Evolutionary conservation across 805 yeast species (phyloP).

Genomic region (Monosporozyma solicola): DNA sequence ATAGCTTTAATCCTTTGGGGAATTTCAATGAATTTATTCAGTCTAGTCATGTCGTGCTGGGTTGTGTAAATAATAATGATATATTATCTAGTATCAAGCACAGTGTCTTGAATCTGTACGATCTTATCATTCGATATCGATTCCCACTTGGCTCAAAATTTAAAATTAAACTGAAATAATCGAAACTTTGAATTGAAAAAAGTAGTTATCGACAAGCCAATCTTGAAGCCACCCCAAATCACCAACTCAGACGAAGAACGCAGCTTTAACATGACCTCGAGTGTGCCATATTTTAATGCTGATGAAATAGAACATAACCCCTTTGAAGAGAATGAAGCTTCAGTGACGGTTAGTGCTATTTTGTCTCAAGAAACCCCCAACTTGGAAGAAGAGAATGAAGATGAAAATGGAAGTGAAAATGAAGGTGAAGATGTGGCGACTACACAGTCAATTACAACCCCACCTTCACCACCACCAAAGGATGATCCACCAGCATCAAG

Average conservation of each 20-base stretch:
- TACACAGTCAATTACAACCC: not conserved
- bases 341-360: not conserved
- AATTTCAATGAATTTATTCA: slow-evolving; percentile 2
- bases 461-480: not conserved
- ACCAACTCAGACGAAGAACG: not conserved
- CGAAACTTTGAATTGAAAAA: not conserved
- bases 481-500: not conserved
- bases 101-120: not conserved
- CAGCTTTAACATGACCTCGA: not conserved
- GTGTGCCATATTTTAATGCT: slow-evolving; percentile 1
- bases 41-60: slow-evolving; percentile 20
- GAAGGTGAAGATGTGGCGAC: not conserved
- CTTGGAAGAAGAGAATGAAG: not conserved
- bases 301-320: slow-evolving; percentile 57
- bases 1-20: slow-evolving; percentile 37
- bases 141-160: not conserved
- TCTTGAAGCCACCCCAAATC: too few relatives aligned
- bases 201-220: not conserved
- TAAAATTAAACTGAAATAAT: not conserved
- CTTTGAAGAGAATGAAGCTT: slow-evolving; percentile 38
- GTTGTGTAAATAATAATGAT: too few relatives aligned
- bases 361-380: not conserved
- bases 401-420: not conserved
- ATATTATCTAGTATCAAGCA: not conserved
- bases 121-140: not conserved